Percentiles rank a stretch among this genome's conserved stretches.
Evolutionary conservation across 768 basidiomycete species (phyloP).

Genomic region (Suillus spraguei): DNA sequence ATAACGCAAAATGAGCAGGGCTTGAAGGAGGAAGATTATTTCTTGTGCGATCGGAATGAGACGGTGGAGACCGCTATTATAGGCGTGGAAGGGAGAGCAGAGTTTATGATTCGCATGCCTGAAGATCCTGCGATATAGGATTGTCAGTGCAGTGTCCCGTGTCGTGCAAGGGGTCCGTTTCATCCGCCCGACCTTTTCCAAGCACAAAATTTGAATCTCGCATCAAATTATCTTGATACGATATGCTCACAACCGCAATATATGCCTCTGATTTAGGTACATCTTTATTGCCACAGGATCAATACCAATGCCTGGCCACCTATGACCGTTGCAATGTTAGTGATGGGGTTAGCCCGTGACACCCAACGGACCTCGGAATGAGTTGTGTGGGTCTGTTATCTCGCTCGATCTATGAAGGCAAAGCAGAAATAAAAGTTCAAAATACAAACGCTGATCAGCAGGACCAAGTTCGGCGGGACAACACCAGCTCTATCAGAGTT

Average conservation of each 20-base stretch:
- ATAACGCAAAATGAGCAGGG: conserved; percentile 27
- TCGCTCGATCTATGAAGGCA: background rate
- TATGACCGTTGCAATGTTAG: background rate
- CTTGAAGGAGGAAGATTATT: conserved; percentile 27
- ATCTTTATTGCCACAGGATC: background rate
- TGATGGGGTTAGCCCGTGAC: too few species aligned
- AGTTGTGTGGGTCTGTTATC: background rate
- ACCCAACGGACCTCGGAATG: background rate
- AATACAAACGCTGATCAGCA: background rate
- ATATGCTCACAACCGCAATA: background rate
- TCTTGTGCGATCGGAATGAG: conserved; percentile 31
- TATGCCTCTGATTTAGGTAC: too few species aligned
- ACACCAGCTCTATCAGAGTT: background rate
- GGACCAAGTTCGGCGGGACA: background rate
- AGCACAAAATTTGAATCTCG: background rate
- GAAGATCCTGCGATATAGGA: background rate
- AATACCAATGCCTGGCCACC: background rate
- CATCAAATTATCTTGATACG: background rate
- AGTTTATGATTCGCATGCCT: conserved; percentile 8
- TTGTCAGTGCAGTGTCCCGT: background rate
- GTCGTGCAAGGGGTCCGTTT: background rate
- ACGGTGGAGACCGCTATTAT: conserved; percentile 29
- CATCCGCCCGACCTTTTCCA: background rate
- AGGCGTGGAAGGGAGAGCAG: conserved; percentile 9
- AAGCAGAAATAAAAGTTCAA: background rate